A percentile compares a stretch with the other conserved stretches of the same genome.
Evolutionary conservation across 2,329 filamentous ascomycete species (phyloP).

Genomic region (Fusarium armeniacum): DNA sequence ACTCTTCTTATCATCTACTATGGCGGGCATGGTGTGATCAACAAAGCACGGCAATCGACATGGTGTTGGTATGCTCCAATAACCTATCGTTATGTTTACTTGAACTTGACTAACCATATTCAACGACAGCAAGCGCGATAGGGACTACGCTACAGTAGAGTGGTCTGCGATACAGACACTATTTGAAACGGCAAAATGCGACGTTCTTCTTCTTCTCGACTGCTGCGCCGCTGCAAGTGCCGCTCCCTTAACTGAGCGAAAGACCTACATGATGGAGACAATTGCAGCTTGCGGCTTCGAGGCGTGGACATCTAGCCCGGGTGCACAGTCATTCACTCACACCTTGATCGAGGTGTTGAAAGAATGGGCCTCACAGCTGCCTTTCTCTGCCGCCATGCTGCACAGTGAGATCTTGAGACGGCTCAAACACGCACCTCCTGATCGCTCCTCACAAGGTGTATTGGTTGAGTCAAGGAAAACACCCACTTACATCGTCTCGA

Average conservation of each 20-base stretch:
- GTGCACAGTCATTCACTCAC: constrained; percentile 47
- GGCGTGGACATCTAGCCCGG: constrained; percentile 46
- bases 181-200: constrained; percentile 49
- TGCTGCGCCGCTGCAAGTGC: constrained; percentile 49
- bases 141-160: constrained; percentile 47
- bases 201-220: constrained; percentile 47
- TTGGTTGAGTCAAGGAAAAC: constrained; percentile 47
- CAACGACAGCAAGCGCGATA: constrained; percentile 42
- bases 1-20: constrained; percentile 49
- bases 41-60: constrained; percentile 48
- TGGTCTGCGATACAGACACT: constrained; percentile 50
- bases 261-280: constrained; percentile 49
- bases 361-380: constrained; percentile 46
- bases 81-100: no score
- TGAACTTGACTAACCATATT: constrained; percentile 31
- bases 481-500: constrained; percentile 48
- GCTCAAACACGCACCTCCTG: constrained; percentile 47
- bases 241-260: constrained; percentile 45
- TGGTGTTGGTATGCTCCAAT: constrained; percentile 45
- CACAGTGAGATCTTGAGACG: constrained; percentile 48
- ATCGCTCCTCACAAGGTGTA: constrained; percentile 42
- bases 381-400: constrained; percentile 49
- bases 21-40: constrained; percentile 47
- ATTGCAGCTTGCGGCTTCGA: constrained; percentile 50
- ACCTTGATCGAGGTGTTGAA: constrained; percentile 48